Evolutionary conservation across 164 flowering plant genomes (phyloP).

Genomic region (Euptelea pleiosperma): DNA sequence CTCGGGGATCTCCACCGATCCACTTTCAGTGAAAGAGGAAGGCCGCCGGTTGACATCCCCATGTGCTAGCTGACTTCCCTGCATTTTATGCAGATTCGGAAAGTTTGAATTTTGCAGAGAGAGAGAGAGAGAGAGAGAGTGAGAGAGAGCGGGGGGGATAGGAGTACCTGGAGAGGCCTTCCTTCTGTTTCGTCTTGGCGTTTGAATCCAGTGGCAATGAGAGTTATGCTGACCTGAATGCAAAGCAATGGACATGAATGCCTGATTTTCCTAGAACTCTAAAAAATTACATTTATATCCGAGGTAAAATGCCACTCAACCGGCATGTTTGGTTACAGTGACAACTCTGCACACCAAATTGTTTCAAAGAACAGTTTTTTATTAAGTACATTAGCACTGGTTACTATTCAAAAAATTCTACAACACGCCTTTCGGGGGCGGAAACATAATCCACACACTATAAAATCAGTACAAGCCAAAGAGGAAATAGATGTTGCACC

Average conservation of each 20-base stretch:
- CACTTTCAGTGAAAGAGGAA: conserved; percentile 22
- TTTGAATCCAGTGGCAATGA: conserved; percentile 29
- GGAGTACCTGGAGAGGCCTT: conserved; percentile 21
- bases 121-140: neutral
- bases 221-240: conserved; percentile 32
- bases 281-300: neutral
- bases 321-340: too few species aligned
- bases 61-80: conserved; percentile 21
- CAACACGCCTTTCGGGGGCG: too few species aligned
- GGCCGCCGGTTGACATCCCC: conserved; percentile 24
- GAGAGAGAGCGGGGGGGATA: neutral
- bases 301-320: neutral
- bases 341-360: too few species aligned
- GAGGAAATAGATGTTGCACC: too few species aligned
- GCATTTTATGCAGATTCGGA: conserved; percentile 5
- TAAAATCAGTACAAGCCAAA: too few species aligned
- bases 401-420: too few species aligned
- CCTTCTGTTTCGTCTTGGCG: conserved; percentile 32
- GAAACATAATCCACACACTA: too few species aligned
- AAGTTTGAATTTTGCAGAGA: too few species aligned
- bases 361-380: too few species aligned
- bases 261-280: too few species aligned
- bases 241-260: conserved; percentile 2
- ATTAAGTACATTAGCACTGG: too few species aligned
- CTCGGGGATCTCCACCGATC: conserved; percentile 83